Evolutionary conservation across 768 basidiomycete species (phyloP), one percentile per base, ranked within the genome.

Genomic region (Leccinellum rugosiceps): DNA sequence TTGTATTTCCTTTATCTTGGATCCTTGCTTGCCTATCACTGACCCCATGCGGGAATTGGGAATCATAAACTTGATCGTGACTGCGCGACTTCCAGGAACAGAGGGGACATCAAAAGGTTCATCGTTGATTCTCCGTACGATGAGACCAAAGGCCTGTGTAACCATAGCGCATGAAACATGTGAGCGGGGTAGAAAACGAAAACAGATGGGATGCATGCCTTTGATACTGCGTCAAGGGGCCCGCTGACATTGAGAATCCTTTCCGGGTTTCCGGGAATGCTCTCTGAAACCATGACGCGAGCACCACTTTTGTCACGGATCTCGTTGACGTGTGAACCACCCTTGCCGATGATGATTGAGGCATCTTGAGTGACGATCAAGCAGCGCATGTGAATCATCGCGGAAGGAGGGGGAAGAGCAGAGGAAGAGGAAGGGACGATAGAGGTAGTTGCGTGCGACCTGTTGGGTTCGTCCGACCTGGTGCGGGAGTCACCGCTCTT

Each of bases 41-140:
- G 94, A 97, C 43, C 96, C 96, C 96, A 98, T 98, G 57, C 96
- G 90, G 10, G 94, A 95, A 75, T 98, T 98, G 62, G 96, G 96
- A 56, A 98, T 97, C 90, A 98, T 98, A 71, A 94, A 98, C 74
- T 98, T 98, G 81, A 99, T 98, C 30, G 97, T 98, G 54, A 99
- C 97, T 28, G 97, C 96, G 58, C 95, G 86, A 68, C 94, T 97
- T 57, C 97, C 97, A 47, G 97, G 97, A 6, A 98, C 92, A 34
- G 96, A 98, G 21, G 97, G 93, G 46, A 92, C 88, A 67, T 98
- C 97, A 74, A 97, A 98, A 1, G 97, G 96, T 72, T 98, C 97
- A 69, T 99, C 97, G 70, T 98, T 99, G 75, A 98, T 99, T 64
- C 96, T 86, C 58, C 97, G 90, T 21, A 98, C 97, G 67, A 99